A percentile compares a stretch with the other conserved stretches of the same genome.
These are phyloP conservation scores for Saccharomyces kudriavzevii DNA, from an alignment of 805 yeast genomes.

Conservation along the genomic window DNA sequence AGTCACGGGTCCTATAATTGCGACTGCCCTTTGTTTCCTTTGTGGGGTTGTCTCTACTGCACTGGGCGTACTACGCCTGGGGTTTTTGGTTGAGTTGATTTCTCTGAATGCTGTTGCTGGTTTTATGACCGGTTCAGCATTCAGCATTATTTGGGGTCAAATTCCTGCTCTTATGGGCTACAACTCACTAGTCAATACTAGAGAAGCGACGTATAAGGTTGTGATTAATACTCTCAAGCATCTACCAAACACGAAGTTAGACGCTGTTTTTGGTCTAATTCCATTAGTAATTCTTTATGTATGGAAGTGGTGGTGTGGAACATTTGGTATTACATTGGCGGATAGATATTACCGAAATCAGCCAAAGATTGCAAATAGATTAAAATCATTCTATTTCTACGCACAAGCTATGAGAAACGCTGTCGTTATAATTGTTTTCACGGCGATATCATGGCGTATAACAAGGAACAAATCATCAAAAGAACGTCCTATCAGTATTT, in stretches of 20 bases:
- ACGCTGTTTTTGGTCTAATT: slow-evolving; percentile 85
- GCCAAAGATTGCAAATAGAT: slow-evolving; percentile 11
- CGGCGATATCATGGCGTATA: slow-evolving; percentile 74
- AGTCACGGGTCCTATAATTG: slow-evolving; percentile 60
- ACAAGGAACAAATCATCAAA: slow-evolving; percentile 42
- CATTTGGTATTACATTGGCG: slow-evolving; percentile 48
- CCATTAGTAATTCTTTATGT: slow-evolving; percentile 61
- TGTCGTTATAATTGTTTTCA: slow-evolving; percentile 69
- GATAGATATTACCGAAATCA: slow-evolving; percentile 37
- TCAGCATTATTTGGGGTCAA: slow-evolving; percentile 75
- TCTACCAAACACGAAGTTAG: slow-evolving; percentile 57
- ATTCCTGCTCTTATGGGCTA: slow-evolving; percentile 82
- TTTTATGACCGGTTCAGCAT: slow-evolving; percentile 91
- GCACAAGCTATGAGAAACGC: slow-evolving; percentile 73
- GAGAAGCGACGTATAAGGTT: slow-evolving; percentile 60
- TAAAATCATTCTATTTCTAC: slow-evolving; percentile 52
- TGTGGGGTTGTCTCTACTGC: slow-evolving; percentile 84
- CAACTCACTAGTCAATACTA: slow-evolving; percentile 56
- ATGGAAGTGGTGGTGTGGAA: slow-evolving; percentile 59
- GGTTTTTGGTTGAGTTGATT: slow-evolving; percentile 81
- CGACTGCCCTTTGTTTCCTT: slow-evolving; percentile 67
- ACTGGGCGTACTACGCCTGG: slow-evolving; percentile 72
- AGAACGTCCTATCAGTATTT: slow-evolving; percentile 40
- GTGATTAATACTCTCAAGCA: slow-evolving; percentile 65
- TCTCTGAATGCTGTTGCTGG: slow-evolving; percentile 90